A percentile compares a stretch with the other conserved stretches of the same genome.
phyloP scores from a whole-genome alignment of 352 stramenopile genomes.

The Globisporangium heterothallicum region DNA sequence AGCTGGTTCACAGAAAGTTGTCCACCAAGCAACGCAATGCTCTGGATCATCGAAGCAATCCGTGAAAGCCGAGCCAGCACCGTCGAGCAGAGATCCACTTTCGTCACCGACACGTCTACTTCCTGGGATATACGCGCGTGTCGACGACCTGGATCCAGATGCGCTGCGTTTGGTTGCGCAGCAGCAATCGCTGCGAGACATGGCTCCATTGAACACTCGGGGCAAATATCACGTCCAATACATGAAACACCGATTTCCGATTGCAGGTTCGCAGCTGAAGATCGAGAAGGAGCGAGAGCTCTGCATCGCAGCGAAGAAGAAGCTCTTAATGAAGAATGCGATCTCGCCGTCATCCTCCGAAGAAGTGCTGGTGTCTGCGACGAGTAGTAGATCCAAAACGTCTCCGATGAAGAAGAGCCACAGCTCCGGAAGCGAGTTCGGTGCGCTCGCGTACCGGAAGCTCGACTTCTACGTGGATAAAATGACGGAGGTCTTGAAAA shows the following conservation, averaged over 20 bases:
- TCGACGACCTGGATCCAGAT: slow-evolving; percentile 37
- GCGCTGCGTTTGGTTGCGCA: slow-evolving; percentile 42
- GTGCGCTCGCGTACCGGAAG: slow-evolving; percentile 26
- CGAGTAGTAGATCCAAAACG: neutral
- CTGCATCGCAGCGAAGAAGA: slow-evolving; percentile 57
- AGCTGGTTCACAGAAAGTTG: slow-evolving; percentile 5
- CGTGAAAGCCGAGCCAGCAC: neutral
- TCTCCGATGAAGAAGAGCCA: slow-evolving; percentile 6
- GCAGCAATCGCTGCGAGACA: slow-evolving; percentile 25
- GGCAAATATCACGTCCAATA: slow-evolving; percentile 69
- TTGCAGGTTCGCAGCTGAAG: slow-evolving; percentile 62
- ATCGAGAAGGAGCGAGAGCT: slow-evolving; percentile 63
- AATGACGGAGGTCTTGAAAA: slow-evolving; percentile 25
- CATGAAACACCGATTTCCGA: slow-evolving; percentile 68
- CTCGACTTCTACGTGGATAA: slow-evolving; percentile 47
- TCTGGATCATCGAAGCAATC: neutral
- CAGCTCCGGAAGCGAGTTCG: slow-evolving; percentile 7
- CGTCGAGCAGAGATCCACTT: too few species aligned
- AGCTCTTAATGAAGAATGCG: slow-evolving; percentile 36
- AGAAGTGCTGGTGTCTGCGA: too few species aligned
- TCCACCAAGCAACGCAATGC: neutral
- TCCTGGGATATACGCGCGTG: slow-evolving; percentile 40
- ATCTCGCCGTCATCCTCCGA: neutral
- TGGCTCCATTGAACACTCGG: slow-evolving; percentile 37
- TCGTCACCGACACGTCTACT: slow-evolving; percentile 1